Evolutionary conservation across 345 rosid genomes (phyloP).

Genomic region (Pelargonium nanum): DNA sequence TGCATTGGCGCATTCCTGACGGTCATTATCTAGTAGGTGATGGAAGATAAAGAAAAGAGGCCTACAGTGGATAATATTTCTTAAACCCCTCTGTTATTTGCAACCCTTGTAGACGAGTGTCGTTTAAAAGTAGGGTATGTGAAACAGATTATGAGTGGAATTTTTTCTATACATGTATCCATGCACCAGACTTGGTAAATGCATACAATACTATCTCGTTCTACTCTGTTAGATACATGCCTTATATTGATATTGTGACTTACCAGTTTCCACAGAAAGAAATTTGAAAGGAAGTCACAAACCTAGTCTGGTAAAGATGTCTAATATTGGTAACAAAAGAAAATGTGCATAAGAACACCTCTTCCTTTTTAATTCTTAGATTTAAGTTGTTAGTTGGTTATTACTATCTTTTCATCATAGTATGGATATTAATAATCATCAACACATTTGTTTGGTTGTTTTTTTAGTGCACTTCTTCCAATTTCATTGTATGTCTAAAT

Average conservation of each 20-base stretch:
- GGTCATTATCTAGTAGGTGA: not conserved
- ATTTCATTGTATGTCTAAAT: not conserved
- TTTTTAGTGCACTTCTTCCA: not conserved
- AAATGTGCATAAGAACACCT: not conserved
- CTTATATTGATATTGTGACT: too few species aligned
- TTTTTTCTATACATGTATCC: too few species aligned
- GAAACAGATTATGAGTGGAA: not conserved
- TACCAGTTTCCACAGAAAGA: too few species aligned
- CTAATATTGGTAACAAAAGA: not conserved
- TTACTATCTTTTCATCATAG: not conserved
- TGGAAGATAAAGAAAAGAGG: not conserved
- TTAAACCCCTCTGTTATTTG: not conserved
- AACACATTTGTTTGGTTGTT: not conserved
- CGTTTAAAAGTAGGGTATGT: not conserved
- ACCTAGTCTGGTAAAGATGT: too few species aligned
- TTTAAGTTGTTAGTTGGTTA: not conserved
- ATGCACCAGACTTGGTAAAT: not conserved
- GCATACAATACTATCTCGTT: not conserved
- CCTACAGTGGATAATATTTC: not conserved
- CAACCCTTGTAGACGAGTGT: not conserved
- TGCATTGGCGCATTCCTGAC: not conserved
- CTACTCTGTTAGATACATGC: not conserved
- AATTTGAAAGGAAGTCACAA: too few species aligned
- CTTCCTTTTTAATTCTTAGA: not conserved
- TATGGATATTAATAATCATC: not conserved